These are phyloP conservation scores for Albatrellus sp. DNA, from an alignment of 1,284 basidiomycete species.

Conservation along the genomic window DNA sequence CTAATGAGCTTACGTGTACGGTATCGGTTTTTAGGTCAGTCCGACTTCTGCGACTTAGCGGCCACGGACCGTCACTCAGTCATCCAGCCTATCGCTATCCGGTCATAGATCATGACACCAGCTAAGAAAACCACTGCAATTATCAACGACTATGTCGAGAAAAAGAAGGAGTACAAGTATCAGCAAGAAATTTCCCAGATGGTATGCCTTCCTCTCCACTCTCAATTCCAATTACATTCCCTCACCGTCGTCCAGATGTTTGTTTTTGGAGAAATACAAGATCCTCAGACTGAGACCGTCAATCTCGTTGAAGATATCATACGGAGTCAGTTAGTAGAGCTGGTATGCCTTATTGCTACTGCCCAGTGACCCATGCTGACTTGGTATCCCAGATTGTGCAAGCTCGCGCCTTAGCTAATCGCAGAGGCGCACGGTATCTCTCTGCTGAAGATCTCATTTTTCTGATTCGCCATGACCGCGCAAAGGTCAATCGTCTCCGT, in stretches of 20 bases:
- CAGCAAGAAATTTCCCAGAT: conserved; percentile 77
- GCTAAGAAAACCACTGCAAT: conserved; percentile 8
- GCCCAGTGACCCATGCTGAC: background rate
- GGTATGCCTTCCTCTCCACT: conserved; percentile 23
- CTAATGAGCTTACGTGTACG: no score
- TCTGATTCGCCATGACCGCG: conserved; percentile 88
- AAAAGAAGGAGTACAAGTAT: conserved; percentile 50
- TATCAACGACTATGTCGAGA: conserved; percentile 5
- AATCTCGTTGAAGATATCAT: conserved; percentile 94
- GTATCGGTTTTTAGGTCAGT: no score
- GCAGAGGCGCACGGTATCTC: conserved; percentile 76
- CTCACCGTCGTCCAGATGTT: conserved; percentile 58
- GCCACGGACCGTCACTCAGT: no score
- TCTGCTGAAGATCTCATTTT: conserved; percentile 95
- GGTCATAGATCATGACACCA: conserved; percentile 6
- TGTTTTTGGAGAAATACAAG: conserved; percentile 91
- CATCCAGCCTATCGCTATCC: no score
- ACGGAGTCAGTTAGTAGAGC: conserved; percentile 85
- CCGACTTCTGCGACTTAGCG: no score
- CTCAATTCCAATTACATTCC: background rate
- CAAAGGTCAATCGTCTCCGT: conserved; percentile 85
- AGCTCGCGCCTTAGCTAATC: conserved; percentile 73
- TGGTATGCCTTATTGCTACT: conserved; percentile 38
- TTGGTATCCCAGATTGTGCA: conserved; percentile 63
- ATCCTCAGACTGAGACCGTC: conserved; percentile 79